Conservation (phyloP, 495 filamentous ascomycete genomes). For the Neurospora sp. region DNA sequence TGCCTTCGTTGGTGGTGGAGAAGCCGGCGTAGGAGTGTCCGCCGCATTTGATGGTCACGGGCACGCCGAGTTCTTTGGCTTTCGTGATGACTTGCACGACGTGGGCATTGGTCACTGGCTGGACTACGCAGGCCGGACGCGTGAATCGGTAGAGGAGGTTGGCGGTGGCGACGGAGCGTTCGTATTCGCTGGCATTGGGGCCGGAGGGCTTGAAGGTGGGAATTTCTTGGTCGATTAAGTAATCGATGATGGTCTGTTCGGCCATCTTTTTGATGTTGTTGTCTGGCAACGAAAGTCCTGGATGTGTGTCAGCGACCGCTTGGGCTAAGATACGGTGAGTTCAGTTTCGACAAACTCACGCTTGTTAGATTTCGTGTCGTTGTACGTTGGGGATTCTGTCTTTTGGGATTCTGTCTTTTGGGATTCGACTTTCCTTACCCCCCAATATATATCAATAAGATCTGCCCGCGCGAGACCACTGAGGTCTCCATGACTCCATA, state of each 20-base stretch:
- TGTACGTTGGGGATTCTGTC: too few relatives aligned
- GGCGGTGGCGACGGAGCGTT: slow-evolving; percentile 9
- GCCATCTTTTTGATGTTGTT: background rate
- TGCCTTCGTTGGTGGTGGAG: slow-evolving; percentile 14
- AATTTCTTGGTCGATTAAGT: background rate
- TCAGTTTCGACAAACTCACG: too few relatives aligned
- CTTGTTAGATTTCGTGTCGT: too few relatives aligned
- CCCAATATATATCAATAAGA: too few relatives aligned
- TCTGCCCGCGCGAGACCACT: too few relatives aligned
- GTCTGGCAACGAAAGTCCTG: too few relatives aligned
- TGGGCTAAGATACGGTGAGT: too few relatives aligned
- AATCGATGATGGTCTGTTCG: background rate
- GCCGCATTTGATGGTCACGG: slow-evolving; percentile 13
- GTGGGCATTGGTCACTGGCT: too few relatives aligned
- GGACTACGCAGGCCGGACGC: slow-evolving; percentile 12
- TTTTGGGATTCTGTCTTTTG: too few relatives aligned
- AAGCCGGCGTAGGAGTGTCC: slow-evolving; percentile 18
- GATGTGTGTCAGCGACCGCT: too few relatives aligned
- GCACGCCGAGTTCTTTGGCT: slow-evolving; percentile 1
- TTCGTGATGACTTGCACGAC: background rate
- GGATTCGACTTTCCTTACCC: too few relatives aligned
- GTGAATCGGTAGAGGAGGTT: slow-evolving; percentile 18
- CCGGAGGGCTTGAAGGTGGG: background rate
- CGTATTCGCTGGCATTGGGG: background rate
- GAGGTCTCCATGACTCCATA: too few relatives aligned